Percentiles rank a stretch among this genome's conserved stretches.
These are phyloP conservation scores for Cymbidium sinense DNA, from an alignment of 106 monocot genomes.

Conservation along the genomic window DNA sequence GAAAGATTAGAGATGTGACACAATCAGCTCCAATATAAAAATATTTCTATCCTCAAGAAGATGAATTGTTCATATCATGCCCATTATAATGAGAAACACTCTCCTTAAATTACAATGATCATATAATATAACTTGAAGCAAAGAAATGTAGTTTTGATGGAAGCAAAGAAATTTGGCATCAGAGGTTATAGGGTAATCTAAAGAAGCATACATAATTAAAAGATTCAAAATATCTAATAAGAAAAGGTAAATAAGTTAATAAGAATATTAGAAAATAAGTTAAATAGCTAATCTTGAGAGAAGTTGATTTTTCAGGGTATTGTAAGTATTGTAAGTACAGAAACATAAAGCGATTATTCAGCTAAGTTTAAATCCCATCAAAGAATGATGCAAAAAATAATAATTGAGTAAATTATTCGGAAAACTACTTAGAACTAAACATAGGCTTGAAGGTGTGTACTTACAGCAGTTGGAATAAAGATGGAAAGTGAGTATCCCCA, in stretches of 20 bases:
- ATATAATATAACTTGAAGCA: background rate
- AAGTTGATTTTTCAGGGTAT: background rate
- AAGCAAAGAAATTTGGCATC: too few relatives aligned
- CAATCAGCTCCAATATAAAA: background rate
- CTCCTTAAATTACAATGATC: background rate
- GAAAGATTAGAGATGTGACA: background rate
- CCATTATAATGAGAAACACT: background rate
- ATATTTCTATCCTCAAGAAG: background rate
- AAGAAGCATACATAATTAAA: too few relatives aligned
- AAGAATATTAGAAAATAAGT: too few relatives aligned
- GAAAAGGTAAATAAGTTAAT: too few relatives aligned
- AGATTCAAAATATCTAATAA: too few relatives aligned
- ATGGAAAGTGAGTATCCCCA: conserved; percentile 97
- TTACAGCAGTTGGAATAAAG: conserved; percentile 78
- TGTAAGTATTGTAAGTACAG: background rate
- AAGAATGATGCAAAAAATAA: background rate
- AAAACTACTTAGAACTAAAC: background rate
- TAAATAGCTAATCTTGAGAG: too few relatives aligned
- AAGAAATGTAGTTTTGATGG: background rate
- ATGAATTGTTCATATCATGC: background rate
- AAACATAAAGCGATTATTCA: background rate
- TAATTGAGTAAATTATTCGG: background rate
- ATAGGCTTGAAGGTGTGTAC: conserved; percentile 17
- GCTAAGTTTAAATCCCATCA: background rate
- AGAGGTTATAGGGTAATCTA: too few relatives aligned